A percentile compares a stretch with the other conserved stretches of the same genome.
Evolutionary conservation across 1,284 basidiomycete species (phyloP).

Genomic region (Austroboletus rostrupii): DNA sequence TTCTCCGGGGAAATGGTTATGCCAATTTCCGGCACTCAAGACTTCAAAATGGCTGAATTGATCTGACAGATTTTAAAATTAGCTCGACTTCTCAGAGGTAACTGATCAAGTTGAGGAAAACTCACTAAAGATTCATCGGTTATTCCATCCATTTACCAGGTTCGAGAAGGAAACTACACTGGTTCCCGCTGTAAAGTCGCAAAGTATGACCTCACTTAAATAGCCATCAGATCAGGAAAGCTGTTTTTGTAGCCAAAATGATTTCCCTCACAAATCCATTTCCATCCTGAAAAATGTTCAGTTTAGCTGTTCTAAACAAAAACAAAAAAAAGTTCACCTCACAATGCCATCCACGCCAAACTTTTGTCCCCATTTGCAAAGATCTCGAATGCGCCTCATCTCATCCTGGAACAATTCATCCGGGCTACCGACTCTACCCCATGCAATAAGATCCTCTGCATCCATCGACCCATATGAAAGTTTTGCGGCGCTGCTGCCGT

Average conservation of each 20-base stretch:
- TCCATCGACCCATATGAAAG: constrained; percentile 37
- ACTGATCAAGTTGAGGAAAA: background rate
- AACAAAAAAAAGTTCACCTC: background rate
- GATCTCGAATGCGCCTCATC: constrained; percentile 25
- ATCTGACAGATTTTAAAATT: no score
- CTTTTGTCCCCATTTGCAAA: constrained; percentile 36
- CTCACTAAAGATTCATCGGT: background rate
- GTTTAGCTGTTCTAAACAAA: background rate
- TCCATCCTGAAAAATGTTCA: background rate
- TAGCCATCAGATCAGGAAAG: no score
- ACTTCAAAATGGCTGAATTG: no score
- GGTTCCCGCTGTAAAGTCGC: constrained; percentile 42
- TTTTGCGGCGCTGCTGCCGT: constrained; percentile 40
- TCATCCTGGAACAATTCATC: constrained; percentile 22
- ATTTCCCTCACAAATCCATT: background rate
- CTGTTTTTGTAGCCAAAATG: background rate
- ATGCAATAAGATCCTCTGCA: constrained; percentile 40
- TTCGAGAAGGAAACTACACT: constrained; percentile 34
- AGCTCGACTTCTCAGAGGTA: no score
- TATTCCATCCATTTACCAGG: constrained; percentile 3
- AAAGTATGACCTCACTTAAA: constrained; percentile 50
- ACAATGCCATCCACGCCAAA: constrained; percentile 36
- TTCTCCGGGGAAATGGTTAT: constrained; percentile 35
- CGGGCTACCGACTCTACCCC: constrained; percentile 27
- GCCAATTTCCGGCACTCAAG: constrained; percentile 36